Base-by-base conservation (phyloP, 129 eudicot genomes). In the Tanacetum coccineum region DNA sequence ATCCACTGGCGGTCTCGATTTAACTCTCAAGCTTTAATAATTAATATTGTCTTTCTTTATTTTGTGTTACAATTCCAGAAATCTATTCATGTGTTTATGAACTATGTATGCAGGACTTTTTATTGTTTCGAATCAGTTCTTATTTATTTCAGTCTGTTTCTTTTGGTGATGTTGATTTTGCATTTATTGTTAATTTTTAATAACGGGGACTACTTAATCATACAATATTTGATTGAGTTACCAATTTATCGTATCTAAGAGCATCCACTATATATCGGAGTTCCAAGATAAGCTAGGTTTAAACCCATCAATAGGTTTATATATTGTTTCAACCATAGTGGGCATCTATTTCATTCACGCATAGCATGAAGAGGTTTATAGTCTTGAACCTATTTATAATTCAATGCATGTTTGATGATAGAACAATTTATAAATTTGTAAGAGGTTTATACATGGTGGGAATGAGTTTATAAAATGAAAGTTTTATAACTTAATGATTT, bases 1-100 rank as follows among this genome's bases (percentile, higher is more conserved):
- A 55, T 53, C 71, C 7, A 26, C 49, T 21, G 60, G 64, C 2
- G 82, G 74, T 19, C 80, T 85, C 45, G 90, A 85, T 79, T 73
- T 85, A 76, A 63, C 73, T 79, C 84, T 85, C 54, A 85, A 81
- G 78, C 87, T 85, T 67, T 85, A 36, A 66, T 71, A 13, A 61
- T 60, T 15, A 0, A 54, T 46, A 26, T 46, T 70, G 4, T 74
- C 20, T 52, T 68, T 61, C 44, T 76, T 76, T 10, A 28, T 51
- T 68, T 62, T 45, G 60, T 55, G 62, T 51, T 68, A 47, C 1
- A 32, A 42, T 76, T 62, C 52, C 14, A 19, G 30, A 52, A 32
- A 5, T 50, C 11, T 68, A 65, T 75, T 68, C 8, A 54, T 13
- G 62, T 61, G 54, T 55, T 68, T 54, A 67, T 59, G 56, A 30